Evolutionary conservation across 2,329 filamentous ascomycete genomes (phyloP).

Genomic region (Phaeosphaeria sp.): DNA sequence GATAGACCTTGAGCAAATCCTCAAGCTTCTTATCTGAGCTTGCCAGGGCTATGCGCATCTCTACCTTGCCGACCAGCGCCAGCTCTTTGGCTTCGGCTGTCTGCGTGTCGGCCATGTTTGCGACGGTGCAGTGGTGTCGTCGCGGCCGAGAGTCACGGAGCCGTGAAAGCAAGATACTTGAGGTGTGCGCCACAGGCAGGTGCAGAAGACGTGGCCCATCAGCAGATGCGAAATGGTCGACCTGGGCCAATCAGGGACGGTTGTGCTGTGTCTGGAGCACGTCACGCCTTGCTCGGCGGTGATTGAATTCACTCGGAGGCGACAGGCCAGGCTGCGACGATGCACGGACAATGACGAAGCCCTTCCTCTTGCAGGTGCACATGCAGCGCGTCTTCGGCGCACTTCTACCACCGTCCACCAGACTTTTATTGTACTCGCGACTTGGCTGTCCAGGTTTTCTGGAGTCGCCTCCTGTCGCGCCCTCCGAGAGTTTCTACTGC

Average conservation of each 20-base stretch:
- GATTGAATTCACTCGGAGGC: conserved; percentile 32
- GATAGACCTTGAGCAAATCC: conserved; percentile 76
- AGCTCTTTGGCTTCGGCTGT: conserved; percentile 73
- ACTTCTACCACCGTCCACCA: conserved; percentile 26
- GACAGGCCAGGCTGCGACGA: conserved; percentile 22
- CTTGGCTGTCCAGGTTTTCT: not conserved
- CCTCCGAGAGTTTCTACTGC: too few relatives aligned
- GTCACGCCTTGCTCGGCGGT: conserved; percentile 21
- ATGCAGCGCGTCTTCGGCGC: conserved; percentile 30
- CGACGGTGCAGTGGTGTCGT: not conserved
- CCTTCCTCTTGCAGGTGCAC: conserved; percentile 29
- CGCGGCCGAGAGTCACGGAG: not conserved
- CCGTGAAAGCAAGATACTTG: conserved; percentile 4
- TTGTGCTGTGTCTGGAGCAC: conserved; percentile 13
- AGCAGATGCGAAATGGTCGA: conserved; percentile 12
- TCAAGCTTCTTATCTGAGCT: conserved; percentile 86
- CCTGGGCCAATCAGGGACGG: conserved; percentile 11
- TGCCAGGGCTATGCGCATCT: conserved; percentile 82
- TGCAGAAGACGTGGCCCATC: conserved; percentile 24
- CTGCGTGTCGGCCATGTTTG: conserved; percentile 41
- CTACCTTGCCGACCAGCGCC: conserved; percentile 82
- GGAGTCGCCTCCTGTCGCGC: not conserved
- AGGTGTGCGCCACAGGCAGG: conserved; percentile 32
- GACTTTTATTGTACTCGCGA: conserved; percentile 7
- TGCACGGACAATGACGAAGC: conserved; percentile 34